Conservation (phyloP, 2,329 filamentous ascomycete species). For the Septoria linicola region DNA sequence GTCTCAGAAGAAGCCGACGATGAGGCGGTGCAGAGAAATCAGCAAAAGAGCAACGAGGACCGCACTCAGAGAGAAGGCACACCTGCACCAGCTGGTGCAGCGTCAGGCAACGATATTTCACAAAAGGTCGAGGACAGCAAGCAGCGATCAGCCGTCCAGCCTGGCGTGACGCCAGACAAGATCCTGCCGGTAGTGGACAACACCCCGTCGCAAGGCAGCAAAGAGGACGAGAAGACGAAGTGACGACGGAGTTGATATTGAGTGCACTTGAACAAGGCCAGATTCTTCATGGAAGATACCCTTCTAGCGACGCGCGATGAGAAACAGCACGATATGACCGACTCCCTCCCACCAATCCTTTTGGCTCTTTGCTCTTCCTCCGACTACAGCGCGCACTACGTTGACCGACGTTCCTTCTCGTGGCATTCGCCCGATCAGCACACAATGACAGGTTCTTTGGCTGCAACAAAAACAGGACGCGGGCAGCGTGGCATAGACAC, state of each 20-base stretch:
- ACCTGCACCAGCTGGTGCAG: slow-evolving; percentile 44
- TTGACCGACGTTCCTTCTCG: not conserved
- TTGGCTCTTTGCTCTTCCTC: not conserved
- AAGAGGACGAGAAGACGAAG: slow-evolving; percentile 21
- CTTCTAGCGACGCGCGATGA: slow-evolving; percentile 20
- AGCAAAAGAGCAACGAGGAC: slow-evolving; percentile 34
- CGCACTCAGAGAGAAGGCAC: slow-evolving; percentile 52
- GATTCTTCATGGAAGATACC: slow-evolving; percentile 27
- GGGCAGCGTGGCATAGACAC: slow-evolving; percentile 14
- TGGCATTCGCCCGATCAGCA: not conserved
- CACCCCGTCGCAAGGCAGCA: slow-evolving; percentile 7
- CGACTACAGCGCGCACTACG: not conserved
- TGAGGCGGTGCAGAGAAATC: slow-evolving; percentile 74
- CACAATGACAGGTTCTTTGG: not conserved
- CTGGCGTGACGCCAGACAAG: slow-evolving; percentile 30
- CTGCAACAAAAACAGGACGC: slow-evolving; percentile 16
- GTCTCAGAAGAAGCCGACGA: slow-evolving; percentile 76
- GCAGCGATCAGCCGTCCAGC: too few relatives aligned
- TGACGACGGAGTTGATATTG: slow-evolving; percentile 9
- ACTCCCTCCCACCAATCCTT: not conserved
- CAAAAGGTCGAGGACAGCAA: slow-evolving; percentile 35
- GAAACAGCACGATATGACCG: slow-evolving; percentile 15
- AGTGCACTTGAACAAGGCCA: slow-evolving; percentile 12
- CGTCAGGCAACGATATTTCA: slow-evolving; percentile 15
- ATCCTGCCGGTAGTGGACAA: slow-evolving; percentile 10